Evolutionary conservation across 305 asterid species (phyloP), one percentile per base, ranked within the genome.

Genomic region (Caryopteris hybrid): DNA sequence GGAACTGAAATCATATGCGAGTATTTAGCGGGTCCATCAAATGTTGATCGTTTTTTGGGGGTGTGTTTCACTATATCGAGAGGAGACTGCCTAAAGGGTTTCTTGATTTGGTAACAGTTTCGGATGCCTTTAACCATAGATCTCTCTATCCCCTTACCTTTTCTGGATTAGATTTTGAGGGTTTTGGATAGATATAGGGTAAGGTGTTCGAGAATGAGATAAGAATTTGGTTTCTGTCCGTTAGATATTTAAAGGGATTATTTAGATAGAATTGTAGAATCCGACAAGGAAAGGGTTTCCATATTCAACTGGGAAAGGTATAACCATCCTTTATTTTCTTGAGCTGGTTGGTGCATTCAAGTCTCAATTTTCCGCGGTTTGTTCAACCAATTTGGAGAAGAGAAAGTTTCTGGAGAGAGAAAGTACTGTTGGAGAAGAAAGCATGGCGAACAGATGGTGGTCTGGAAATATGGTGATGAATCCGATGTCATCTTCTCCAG

Each of bases 391-490:
- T 43, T 23, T 11, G 31, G 73, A 66, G 69, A 68, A 57, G n/a
- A 34, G 55, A 12, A 29, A 53, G 43, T 56, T n/a, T n/a, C n/a
- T n/a, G n/a, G n/a, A n/a, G n/a, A n/a, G n/a, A n/a, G n/a, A n/a
- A n/a, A n/a, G n/a, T n/a, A n/a, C n/a, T n/a, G n/a, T n/a, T n/a
- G n/a, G n/a, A n/a, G n/a, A n/a, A 67, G 7, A 20, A 55, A 22
- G 8, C 4, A 84, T 87, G 96, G 87, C 88, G 3, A 86, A 85
- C 71, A 68, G 87, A 62, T 76, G 80, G 80, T 76, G 80, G 80
- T 66, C 70, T 10, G 80, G 67, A 14, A 61, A 60, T n/a, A 29
- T 46, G 63, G 62, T 18, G 66, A 75, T 59, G 71, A 75, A 70
- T 20, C 76, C 78, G 11, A 74, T 74, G 70, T 67, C 70, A 2